These are phyloP conservation scores for Nicotiana tomentosiformis DNA, from an alignment of 257 asterid species.

Conservation along the genomic window DNA sequence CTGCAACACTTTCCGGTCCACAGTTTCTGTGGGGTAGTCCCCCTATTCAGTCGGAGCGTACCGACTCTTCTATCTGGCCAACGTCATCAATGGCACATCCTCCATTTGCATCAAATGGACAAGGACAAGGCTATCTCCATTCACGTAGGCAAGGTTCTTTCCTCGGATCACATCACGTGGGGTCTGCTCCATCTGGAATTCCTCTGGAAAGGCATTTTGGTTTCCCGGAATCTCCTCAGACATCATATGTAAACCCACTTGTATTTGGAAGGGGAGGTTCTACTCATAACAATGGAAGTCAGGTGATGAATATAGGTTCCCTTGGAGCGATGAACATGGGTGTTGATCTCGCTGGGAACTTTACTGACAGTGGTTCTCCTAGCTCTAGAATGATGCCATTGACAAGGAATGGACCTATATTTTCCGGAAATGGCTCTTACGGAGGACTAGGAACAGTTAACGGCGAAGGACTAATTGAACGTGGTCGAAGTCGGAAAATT, in stretches of 20 bases:
- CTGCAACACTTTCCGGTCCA: conserved; percentile 89
- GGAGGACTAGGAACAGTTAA: conserved; percentile 47
- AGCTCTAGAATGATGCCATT: conserved; percentile 63
- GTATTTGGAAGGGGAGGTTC: conserved; percentile 47
- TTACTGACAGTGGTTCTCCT: conserved; percentile 62
- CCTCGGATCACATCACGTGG: conserved; percentile 69
- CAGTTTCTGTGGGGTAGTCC: conserved; percentile 99
- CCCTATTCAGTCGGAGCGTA: conserved; percentile 51
- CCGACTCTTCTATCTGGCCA: conserved; percentile 51
- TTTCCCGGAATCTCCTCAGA: conserved; percentile 79
- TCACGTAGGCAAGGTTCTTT: conserved; percentile 44
- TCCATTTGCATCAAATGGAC: conserved; percentile 42
- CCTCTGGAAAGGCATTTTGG: conserved; percentile 76
- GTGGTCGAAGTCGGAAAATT: conserved; percentile 63
- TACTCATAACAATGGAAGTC: conserved; percentile 44
- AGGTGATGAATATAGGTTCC: conserved; percentile 36
- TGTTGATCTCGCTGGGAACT: conserved; percentile 56
- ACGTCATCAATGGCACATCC: conserved; percentile 45
- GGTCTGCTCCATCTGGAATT: conserved; percentile 91
- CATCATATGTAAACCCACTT: conserved; percentile 50
- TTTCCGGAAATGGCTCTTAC: conserved; percentile 62
- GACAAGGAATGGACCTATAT: conserved; percentile 58
- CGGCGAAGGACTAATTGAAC: conserved; percentile 55
- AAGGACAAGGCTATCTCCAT: conserved; percentile 47
- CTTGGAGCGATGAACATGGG: conserved; percentile 62